phyloP scores from a whole-genome alignment of 177 flowering plant species.

The Tripterygium wilfordii region DNA sequence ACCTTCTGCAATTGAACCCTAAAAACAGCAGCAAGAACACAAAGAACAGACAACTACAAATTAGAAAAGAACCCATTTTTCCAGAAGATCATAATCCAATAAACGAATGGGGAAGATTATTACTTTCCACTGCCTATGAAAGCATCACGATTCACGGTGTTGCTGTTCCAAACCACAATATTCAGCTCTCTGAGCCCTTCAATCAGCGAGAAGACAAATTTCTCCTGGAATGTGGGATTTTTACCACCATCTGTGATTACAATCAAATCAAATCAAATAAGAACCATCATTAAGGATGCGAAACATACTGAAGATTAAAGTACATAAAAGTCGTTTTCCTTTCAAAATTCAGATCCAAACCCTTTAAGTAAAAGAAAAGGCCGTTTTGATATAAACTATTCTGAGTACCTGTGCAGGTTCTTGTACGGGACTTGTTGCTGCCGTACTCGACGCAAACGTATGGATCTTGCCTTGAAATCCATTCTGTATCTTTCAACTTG shows the following conservation, averaged over 20 bases:
- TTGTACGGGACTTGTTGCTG: constrained; percentile 56
- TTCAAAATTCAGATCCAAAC: not conserved
- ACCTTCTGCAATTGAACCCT: constrained; percentile 55
- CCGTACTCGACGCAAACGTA: constrained; percentile 79
- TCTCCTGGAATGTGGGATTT: constrained; percentile 60
- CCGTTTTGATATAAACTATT: no score
- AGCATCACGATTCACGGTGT: constrained; percentile 45
- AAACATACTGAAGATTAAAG: no score
- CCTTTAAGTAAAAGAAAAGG: not conserved
- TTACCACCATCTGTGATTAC: constrained; percentile 73
- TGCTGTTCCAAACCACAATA: constrained; percentile 57
- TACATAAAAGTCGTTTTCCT: no score
- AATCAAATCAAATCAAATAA: not conserved
- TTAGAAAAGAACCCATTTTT: no score
- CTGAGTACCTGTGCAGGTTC: constrained; percentile 65
- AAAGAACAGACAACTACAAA: not conserved
- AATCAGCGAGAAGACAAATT: constrained; percentile 43
- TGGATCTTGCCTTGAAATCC: constrained; percentile 70
- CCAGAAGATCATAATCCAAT: not conserved
- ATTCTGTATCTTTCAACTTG: constrained; percentile 80
- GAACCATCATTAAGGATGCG: not conserved
- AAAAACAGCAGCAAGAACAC: not conserved
- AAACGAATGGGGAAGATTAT: not conserved
- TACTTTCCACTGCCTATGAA: constrained; percentile 64
- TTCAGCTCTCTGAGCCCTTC: constrained; percentile 57